phyloP scores from a whole-genome alignment of 2,329 filamentous ascomycete genomes.

The Sporothrix dimorphospora region DNA sequence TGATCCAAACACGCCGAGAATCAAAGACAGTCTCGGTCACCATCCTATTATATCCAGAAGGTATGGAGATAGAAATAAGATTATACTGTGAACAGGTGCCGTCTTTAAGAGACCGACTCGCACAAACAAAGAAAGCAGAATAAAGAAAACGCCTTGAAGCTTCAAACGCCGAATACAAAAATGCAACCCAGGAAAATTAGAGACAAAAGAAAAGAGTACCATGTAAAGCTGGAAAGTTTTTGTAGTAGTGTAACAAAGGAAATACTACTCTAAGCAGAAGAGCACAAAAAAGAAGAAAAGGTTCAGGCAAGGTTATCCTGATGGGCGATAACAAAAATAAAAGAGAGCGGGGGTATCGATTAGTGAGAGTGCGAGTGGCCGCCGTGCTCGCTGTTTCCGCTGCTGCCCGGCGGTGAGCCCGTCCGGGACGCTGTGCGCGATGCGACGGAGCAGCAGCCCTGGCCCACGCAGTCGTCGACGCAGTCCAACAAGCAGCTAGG shows the following conservation, averaged over 20 bases:
- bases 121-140: background rate
- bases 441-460: conserved; percentile 52
- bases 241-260: background rate
- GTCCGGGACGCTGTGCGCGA: conserved; percentile 37
- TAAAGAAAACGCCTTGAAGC: conserved; percentile 2
- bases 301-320: background rate
- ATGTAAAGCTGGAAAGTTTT: background rate
- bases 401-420: conserved; percentile 42
- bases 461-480: conserved; percentile 52
- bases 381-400: conserved; percentile 42
- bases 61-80: background rate
- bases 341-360: background rate
- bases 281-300: background rate
- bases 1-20: background rate
- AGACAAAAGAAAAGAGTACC: background rate
- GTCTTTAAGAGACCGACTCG: background rate
- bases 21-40: background rate
- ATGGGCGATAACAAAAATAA: background rate
- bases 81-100: background rate
- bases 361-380: conserved; percentile 32
- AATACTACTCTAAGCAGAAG: background rate
- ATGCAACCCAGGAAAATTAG: background rate
- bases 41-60: background rate
- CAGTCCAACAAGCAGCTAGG: conserved; percentile 56
- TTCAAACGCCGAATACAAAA: background rate